Evolutionary conservation across 129 eudicot genomes (phyloP).

Genomic region (Tanacetum coccineum): DNA sequence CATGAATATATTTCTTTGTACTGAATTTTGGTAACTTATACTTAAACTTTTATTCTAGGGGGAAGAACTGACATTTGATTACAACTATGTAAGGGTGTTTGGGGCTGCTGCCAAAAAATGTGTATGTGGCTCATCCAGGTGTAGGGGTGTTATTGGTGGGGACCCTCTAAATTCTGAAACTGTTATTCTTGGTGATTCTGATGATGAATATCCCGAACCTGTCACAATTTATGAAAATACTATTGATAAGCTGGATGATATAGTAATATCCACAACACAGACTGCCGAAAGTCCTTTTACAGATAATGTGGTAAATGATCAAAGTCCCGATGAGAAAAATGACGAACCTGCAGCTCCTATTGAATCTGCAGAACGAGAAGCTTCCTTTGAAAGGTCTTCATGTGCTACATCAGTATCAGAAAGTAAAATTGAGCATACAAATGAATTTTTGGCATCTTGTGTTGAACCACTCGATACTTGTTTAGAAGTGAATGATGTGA

Average conservation of each 20-base stretch:
- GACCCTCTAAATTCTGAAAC: conserved; percentile 62
- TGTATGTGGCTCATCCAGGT: conserved; percentile 82
- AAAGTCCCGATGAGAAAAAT: conserved; percentile 29
- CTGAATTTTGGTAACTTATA: conserved; percentile 3
- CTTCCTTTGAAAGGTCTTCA: conserved; percentile 25
- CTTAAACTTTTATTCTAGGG: conserved; percentile 46
- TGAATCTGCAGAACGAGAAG: conserved; percentile 27
- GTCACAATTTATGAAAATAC: conserved; percentile 46
- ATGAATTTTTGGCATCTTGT: conserved; percentile 11
- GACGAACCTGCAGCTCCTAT: conserved; percentile 14
- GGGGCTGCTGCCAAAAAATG: conserved; percentile 99
- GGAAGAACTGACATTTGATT: conserved; percentile 92
- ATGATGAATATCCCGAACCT: conserved; percentile 80
- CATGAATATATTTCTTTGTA: neutral
- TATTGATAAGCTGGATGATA: conserved; percentile 25
- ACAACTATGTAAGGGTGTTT: conserved; percentile 90
- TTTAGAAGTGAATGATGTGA: conserved; percentile 20
- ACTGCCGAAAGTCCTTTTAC: conserved; percentile 24
- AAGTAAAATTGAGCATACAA: conserved; percentile 27
- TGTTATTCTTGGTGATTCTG: conserved; percentile 76
- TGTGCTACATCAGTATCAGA: conserved; percentile 12
- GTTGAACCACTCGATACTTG: conserved; percentile 21
- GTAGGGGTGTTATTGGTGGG: conserved; percentile 94
- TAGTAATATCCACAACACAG: conserved; percentile 15
- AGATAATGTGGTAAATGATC: conserved; percentile 26